A percentile compares a stretch with the other conserved stretches of the same genome.
Conservation (phyloP, 768 basidiomycete genomes). For the Pisolithus marmoratus region DNA sequence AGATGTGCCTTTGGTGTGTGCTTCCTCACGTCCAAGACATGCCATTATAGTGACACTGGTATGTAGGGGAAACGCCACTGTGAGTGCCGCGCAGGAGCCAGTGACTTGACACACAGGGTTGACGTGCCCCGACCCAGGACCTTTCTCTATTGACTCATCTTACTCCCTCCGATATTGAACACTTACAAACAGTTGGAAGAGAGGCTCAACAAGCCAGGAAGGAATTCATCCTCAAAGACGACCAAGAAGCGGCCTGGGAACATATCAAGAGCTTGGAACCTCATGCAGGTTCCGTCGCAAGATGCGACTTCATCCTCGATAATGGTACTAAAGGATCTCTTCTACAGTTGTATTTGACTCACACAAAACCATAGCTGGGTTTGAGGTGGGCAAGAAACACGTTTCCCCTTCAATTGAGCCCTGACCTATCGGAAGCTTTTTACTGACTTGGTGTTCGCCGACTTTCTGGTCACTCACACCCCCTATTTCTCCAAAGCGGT, state of each 20-base stretch:
- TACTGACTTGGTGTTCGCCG: constrained; percentile 90
- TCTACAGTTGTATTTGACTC: not conserved
- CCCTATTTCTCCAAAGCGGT: constrained; percentile 76
- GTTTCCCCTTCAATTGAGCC: not conserved
- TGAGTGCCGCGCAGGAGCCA: constrained; percentile 20
- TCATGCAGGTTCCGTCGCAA: constrained; percentile 24
- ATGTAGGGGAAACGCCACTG: constrained; percentile 90
- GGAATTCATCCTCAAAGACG: constrained; percentile 79
- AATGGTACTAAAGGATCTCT: constrained; percentile 53
- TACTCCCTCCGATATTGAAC: constrained; percentile 73
- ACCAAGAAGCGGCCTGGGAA: constrained; percentile 71
- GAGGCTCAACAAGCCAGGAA: constrained; percentile 73
- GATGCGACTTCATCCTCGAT: constrained; percentile 89
- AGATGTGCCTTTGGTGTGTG: constrained; percentile 75
- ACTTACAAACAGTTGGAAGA: constrained; percentile 76
- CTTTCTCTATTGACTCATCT: constrained; percentile 86
- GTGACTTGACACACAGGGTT: not conserved
- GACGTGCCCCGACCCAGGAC: constrained; percentile 48
- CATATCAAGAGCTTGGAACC: constrained; percentile 52
- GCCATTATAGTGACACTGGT: not conserved
- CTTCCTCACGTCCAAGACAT: not conserved
- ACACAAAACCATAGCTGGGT: constrained; percentile 57
- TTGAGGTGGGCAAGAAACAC: constrained; percentile 53
- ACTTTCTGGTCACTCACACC: constrained; percentile 87
- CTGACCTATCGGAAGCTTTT: constrained; percentile 51